Evolutionary conservation across 768 basidiomycete genomes (phyloP).

Genomic region (Chalciporus chontae): DNA sequence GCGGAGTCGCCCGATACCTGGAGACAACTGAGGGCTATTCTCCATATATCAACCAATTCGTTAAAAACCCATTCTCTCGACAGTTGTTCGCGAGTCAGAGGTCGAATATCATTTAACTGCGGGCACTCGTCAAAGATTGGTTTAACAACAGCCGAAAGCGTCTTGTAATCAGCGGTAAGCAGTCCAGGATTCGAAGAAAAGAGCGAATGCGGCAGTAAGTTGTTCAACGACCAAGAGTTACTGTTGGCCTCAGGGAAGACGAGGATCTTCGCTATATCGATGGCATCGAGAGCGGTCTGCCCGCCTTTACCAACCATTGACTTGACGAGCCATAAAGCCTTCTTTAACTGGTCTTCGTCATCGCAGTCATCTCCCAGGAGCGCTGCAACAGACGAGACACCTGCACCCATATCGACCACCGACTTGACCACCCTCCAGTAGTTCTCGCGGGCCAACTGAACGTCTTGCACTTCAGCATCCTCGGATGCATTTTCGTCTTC

Average conservation of each 20-base stretch:
- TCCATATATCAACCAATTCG: constrained; percentile 54
- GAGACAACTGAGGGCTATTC: constrained; percentile 39
- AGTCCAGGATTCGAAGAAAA: constrained; percentile 58
- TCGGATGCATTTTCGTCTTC: constrained; percentile 25
- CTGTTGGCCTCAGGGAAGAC: constrained; percentile 32
- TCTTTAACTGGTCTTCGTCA: constrained; percentile 41
- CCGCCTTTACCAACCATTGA: constrained; percentile 56
- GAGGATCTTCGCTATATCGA: constrained; percentile 46
- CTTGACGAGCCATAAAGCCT: constrained; percentile 48
- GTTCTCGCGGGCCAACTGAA: constrained; percentile 29
- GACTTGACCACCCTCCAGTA: constrained; percentile 49
- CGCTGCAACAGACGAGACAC: constrained; percentile 53
- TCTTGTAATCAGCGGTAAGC: constrained; percentile 49
- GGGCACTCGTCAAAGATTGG: constrained; percentile 54
- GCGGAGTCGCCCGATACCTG: constrained; percentile 42
- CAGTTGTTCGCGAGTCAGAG: constrained; percentile 58
- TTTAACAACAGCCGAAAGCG: constrained; percentile 45
- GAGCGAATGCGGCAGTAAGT: constrained; percentile 48
- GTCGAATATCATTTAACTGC: constrained; percentile 49
- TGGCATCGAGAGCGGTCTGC: constrained; percentile 48
- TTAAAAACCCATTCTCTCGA: constrained; percentile 49
- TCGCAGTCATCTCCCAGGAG: constrained; percentile 42
- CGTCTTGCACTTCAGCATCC: constrained; percentile 23
- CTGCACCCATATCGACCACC: constrained; percentile 57
- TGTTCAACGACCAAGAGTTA: constrained; percentile 44